These are phyloP conservation scores for Hammondia hammondi DNA, from an alignment of 169 alveolate genomes.

Conservation along the genomic window DNA sequence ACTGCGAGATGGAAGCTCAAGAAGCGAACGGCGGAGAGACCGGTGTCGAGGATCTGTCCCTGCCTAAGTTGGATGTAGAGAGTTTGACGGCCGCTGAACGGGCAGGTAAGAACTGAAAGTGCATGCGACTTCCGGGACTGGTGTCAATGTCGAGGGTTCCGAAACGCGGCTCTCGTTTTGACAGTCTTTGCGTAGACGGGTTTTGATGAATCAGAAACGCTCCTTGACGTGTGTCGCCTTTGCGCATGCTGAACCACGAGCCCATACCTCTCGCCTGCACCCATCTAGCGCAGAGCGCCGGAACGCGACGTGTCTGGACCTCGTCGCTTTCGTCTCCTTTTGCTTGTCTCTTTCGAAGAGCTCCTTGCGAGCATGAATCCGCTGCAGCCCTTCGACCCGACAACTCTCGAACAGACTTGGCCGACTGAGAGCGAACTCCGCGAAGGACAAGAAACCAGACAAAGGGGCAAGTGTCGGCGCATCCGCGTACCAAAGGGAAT, in stretches of 20 bases:
- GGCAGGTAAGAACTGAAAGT: neutral
- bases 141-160: neutral
- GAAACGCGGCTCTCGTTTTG: neutral
- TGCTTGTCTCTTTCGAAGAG: neutral
- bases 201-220: too few species aligned
- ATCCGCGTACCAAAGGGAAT: constrained; percentile 62
- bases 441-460: constrained; percentile 24
- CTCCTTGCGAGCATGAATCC: constrained; percentile 50
- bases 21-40: neutral
- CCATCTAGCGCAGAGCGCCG: too few species aligned
- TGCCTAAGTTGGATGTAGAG: neutral
- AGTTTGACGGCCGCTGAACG: neutral
- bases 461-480: constrained; percentile 25
- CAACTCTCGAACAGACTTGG: constrained; percentile 76
- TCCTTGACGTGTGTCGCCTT: too few species aligned
- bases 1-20: neutral
- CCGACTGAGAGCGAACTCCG: constrained; percentile 70
- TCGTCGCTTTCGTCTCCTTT: too few species aligned
- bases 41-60: neutral
- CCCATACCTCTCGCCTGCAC: too few species aligned
- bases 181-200: too few species aligned
- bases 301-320: too few species aligned
- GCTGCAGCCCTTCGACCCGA: constrained; percentile 72
- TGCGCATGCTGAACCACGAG: too few species aligned
- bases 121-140: neutral